These are phyloP conservation scores for Tetradesmus lagerheimii DNA, from an alignment of 139 green algal species.

Conservation along the genomic window DNA sequence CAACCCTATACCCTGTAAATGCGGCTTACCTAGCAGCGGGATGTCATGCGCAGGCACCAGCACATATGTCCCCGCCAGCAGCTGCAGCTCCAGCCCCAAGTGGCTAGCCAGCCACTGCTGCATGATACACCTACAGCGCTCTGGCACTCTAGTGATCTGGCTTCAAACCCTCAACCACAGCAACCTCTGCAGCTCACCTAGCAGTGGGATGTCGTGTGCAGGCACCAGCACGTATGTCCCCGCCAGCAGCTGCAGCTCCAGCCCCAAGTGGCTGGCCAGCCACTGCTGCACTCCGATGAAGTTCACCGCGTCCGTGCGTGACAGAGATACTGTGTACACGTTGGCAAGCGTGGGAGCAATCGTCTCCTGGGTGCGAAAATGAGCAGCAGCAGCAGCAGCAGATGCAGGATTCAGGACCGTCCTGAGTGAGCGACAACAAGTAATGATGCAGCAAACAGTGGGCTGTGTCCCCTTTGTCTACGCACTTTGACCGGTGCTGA, in stretches of 20 bases:
- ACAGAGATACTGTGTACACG: neutral
- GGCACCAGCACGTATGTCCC: constrained; percentile 6
- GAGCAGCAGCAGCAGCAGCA: neutral
- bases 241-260: neutral
- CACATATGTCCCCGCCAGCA: constrained; percentile 8
- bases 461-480: no score
- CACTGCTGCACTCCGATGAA: constrained; percentile 28
- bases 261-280: neutral
- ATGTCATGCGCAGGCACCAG: neutral
- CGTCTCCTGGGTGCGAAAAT: neutral
- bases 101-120: neutral
- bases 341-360: neutral
- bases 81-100: neutral
- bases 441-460: no score
- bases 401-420: neutral
- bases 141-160: no score
- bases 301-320: neutral
- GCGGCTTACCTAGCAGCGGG: neutral
- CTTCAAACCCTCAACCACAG: no score
- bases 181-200: neutral
- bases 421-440: no score
- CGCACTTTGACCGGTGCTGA: no score
- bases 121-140: no score
- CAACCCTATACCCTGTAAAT: no score
- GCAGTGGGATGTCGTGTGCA: neutral